Evolutionary conservation across 73 alveolate genomes (phyloP), one percentile per base, ranked within the genome.

Genomic region (Paramecium sexaurelia): DNA sequence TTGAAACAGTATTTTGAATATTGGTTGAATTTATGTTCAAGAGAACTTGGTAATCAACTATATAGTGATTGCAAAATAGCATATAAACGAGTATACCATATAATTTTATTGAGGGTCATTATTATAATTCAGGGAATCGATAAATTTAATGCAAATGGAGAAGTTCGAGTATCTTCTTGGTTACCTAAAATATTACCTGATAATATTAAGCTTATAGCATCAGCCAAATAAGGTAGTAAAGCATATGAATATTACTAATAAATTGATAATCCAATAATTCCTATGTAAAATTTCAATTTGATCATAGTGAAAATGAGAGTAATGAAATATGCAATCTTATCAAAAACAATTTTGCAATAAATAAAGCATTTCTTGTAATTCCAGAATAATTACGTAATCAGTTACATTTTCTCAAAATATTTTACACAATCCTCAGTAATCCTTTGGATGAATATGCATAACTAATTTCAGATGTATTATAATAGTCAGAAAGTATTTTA

Each of bases 1-100:
- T 43, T 78, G 6, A 78, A 78, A 45, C n/a, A 78, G 27, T 78
- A 78, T 78, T 78, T 78, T 43, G 90, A 78, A 24, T 78, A 78
- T 78, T 78, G 90, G 90, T 78, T 78, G 41, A 19, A 78, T 20
- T 13, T 78, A 8, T 37, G 75, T 78, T 37, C 41, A 19, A 78
- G 90, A 78, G 90, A 78, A 78, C 29, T 78, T 1, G 68, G 40
- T 3, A 78, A 78, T 78, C 8, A 43, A 24, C 8, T 78, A 24
- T 78, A 29, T 43, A 43, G 51, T 39, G 90, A 78, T 13, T 37
- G 45, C 11, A 29, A 32, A 40, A 17, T 41, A 10, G 55, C 68
- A 19, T 78, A 78, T 13, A 78, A 41, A 41, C 45, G 90, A 78
- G 90, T 78, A 78, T 22, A 78, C 22, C 2, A 78, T 43, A 41